Percentiles rank a stretch among this genome's conserved stretches.
These are phyloP conservation scores for Didymella lethalis DNA, from an alignment of 2,329 filamentous ascomycete genomes.

Conservation along the genomic window DNA sequence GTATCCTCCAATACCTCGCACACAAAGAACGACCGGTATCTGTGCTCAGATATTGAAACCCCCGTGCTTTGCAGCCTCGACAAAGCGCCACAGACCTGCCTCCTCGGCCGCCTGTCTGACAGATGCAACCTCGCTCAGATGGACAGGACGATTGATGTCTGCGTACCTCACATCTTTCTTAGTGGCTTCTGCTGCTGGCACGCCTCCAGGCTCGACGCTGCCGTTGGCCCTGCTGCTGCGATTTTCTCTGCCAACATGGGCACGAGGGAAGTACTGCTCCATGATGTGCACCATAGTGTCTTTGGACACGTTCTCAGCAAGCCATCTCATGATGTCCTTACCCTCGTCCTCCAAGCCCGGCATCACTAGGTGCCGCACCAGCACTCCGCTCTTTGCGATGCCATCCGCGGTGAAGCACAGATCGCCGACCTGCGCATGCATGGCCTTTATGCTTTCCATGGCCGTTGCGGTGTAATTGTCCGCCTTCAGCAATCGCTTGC, in stretches of 20 bases:
- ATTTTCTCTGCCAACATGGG: slow-evolving; percentile 77
- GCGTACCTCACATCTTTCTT: slow-evolving; percentile 68
- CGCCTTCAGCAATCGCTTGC: slow-evolving; percentile 77
- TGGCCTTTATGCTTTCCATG: slow-evolving; percentile 77
- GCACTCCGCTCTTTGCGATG: slow-evolving; percentile 77
- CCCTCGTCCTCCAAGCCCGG: slow-evolving; percentile 79
- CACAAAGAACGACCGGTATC: neutral
- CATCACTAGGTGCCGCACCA: slow-evolving; percentile 86
- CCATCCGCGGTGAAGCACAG: slow-evolving; percentile 83
- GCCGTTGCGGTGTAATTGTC: slow-evolving; percentile 77
- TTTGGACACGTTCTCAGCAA: slow-evolving; percentile 74
- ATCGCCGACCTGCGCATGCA: slow-evolving; percentile 84
- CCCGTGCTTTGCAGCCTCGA: slow-evolving; percentile 67
- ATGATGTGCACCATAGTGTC: slow-evolving; percentile 87
- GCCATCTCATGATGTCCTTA: slow-evolving; percentile 75
- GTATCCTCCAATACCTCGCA: slow-evolving; percentile 52
- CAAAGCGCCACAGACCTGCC: slow-evolving; percentile 81
- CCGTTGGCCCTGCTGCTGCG: slow-evolving; percentile 46
- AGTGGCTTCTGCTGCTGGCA: slow-evolving; percentile 29
- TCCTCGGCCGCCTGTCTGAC: slow-evolving; percentile 73
- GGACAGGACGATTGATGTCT: slow-evolving; percentile 79
- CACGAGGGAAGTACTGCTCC: slow-evolving; percentile 85
- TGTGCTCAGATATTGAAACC: slow-evolving; percentile 59
- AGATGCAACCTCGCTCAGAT: slow-evolving; percentile 68
- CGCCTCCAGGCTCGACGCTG: slow-evolving; percentile 43